phyloP scores from a whole-genome alignment of 169 alveolate genomes.

The Eimeria tenella region DNA sequence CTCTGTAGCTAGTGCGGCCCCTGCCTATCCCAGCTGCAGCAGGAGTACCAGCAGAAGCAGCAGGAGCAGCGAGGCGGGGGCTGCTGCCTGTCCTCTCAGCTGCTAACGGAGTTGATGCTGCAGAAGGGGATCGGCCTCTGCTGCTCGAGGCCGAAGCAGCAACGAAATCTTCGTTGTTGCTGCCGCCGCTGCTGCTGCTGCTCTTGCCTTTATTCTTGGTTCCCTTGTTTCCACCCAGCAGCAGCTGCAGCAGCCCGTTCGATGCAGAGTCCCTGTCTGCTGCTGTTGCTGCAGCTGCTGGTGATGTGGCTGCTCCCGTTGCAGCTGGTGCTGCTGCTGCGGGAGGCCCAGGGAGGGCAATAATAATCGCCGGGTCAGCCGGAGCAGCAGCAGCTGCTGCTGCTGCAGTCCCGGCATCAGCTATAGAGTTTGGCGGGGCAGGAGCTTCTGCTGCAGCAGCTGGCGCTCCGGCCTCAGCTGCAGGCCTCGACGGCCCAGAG shows the following conservation, averaged over 20 bases:
- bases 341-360: background rate
- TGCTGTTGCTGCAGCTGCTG: conserved; percentile 6
- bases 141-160: background rate
- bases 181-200: background rate
- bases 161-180: background rate
- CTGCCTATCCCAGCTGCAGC: background rate
- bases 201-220: background rate
- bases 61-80: background rate
- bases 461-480: background rate
- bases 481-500: background rate
- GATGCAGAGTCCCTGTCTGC: background rate
- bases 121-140: background rate
- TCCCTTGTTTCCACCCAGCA: background rate
- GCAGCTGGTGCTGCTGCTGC: background rate
- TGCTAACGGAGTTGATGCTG: background rate
- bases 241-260: conserved; percentile 18
- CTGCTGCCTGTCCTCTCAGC: background rate
- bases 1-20: background rate
- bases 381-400: conserved; percentile 28
- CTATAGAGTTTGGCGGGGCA: background rate
- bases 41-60: background rate
- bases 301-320: background rate
- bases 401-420: background rate
- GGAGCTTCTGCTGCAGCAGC: conserved; percentile 10
- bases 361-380: background rate